Base-by-base conservation (phyloP, 139 green algal species). In the Micromonas pusilla region DNA sequence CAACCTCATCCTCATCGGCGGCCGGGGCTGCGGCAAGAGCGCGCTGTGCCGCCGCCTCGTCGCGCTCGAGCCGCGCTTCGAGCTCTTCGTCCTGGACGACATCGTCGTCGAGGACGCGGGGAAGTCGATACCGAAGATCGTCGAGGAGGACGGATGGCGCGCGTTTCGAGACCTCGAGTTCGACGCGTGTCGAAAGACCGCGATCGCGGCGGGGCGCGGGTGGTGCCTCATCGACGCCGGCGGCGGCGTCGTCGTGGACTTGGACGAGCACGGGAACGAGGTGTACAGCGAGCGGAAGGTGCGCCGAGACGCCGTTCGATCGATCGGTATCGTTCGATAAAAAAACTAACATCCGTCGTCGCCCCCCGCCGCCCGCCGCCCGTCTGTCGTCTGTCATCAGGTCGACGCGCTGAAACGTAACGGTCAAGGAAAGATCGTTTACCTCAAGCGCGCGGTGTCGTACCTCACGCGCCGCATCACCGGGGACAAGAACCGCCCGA, bases 11-110 rank as follows among this genome's bases (percentile, higher is more conserved):
- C 21, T 78, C 3, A 78, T 78, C 52, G 72, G 72, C 52, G 72
- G 72, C 9, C 52, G 72, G n/a, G 72, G 72, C 1, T 78, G 72
- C 72, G 72, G 72, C 21, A 78, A 78, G 62, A 68, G 39, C 5
- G 30, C 25, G 1, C 21, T 78, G 1, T 78, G 72, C 19, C 30
- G 72, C 25, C 53, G 72, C 0, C 30, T 78, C 1, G 5, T 34
- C 1, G 72, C 72, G 32, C 6, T 13, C 72, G 72, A 78, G 19
- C 45, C 45, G 52, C 2, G 72, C 16, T 78, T 78, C 33, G 68
- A 70, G 1, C 6, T 70, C 30, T 57, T 70, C 6, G 4, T 1
- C 2, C 33, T 78, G 13, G 72, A 78, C 28, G 72, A 78, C n/a
- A 30, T 78, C 19, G 68, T 78, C 72, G 54, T 70, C 4, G 45